phyloP scores from a whole-genome alignment of 2,329 filamentous ascomycete species.

The Magnaporthiopsis poae region DNA sequence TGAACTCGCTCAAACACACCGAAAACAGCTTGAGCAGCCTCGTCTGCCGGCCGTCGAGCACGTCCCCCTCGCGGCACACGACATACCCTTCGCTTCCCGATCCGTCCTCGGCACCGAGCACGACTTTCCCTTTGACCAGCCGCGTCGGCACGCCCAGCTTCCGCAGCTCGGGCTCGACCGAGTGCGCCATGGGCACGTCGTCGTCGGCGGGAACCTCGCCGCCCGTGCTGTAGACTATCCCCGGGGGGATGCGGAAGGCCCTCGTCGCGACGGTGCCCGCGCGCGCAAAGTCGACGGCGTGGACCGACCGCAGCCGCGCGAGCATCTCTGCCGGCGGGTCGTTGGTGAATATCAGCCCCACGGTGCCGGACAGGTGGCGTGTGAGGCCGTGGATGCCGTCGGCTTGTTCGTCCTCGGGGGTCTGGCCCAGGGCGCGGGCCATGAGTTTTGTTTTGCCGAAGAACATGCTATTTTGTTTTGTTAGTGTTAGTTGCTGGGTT shows the following conservation, averaged over 20 bases:
- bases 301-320: conserved; percentile 61
- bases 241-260: conserved; percentile 69
- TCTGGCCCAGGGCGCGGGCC: conserved; percentile 81
- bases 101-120: conserved; percentile 53
- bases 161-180: conserved; percentile 79
- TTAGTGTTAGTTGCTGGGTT: neutral
- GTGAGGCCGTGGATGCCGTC: conserved; percentile 64
- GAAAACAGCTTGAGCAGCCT: conserved; percentile 89
- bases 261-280: conserved; percentile 68
- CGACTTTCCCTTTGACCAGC: conserved; percentile 79
- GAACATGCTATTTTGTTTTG: conserved; percentile 57
- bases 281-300: conserved; percentile 80
- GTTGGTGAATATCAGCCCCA: conserved; percentile 85
- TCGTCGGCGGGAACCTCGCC: conserved; percentile 72
- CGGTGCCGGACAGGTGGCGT: conserved; percentile 64
- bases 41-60: conserved; percentile 83
- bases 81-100: conserved; percentile 48
- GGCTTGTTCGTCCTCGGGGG: conserved; percentile 67
- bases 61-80: conserved; percentile 76
- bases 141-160: conserved; percentile 82
- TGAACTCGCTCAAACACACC: conserved; percentile 83
- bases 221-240: conserved; percentile 69
- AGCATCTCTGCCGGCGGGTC: conserved; percentile 55
- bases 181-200: conserved; percentile 79
- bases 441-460: conserved; percentile 99